Evolutionary conservation across 2,329 filamentous ascomycete species (phyloP).

Genomic region (Berkeleyomyces basicola): DNA sequence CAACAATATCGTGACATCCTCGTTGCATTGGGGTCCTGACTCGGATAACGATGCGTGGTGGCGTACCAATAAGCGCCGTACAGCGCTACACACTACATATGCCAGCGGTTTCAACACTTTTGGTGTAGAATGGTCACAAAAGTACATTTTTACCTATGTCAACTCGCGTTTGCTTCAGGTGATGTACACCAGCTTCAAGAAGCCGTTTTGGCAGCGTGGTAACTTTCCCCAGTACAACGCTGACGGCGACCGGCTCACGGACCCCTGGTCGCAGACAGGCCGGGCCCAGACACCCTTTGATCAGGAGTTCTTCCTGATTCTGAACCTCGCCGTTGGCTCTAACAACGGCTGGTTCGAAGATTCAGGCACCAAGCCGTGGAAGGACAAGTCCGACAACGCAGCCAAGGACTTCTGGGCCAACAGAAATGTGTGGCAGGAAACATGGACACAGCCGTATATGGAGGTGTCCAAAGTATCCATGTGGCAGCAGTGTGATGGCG

Average conservation of each 20-base stretch:
- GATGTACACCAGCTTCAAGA: slow-evolving; percentile 58
- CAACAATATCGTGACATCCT: slow-evolving; percentile 63
- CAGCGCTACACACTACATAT: slow-evolving; percentile 60
- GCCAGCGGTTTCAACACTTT: slow-evolving; percentile 54
- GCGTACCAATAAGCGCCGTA: slow-evolving; percentile 63
- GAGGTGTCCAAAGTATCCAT: slow-evolving; percentile 54
- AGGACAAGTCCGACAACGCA: slow-evolving; percentile 49
- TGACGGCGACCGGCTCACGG: slow-evolving; percentile 48
- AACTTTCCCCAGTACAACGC: slow-evolving; percentile 44
- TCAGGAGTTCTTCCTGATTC: slow-evolving; percentile 56
- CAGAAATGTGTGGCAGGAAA: slow-evolving; percentile 47
- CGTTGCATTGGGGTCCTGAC: slow-evolving; percentile 70
- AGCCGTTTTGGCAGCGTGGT: slow-evolving; percentile 51
- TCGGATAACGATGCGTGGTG: slow-evolving; percentile 61
- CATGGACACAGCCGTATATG: slow-evolving; percentile 54
- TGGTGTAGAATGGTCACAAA: slow-evolving; percentile 73
- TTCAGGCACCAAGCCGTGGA: slow-evolving; percentile 59
- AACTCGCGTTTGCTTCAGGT: slow-evolving; percentile 67
- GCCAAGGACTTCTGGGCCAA: slow-evolving; percentile 63
- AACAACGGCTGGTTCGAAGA: slow-evolving; percentile 78
- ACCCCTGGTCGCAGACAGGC: slow-evolving; percentile 48
- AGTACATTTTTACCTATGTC: slow-evolving; percentile 77
- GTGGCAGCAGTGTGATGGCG: slow-evolving; percentile 50
- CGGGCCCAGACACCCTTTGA: slow-evolving; percentile 55
- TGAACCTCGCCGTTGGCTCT: slow-evolving; percentile 60